phyloP scores from a whole-genome alignment of 1,284 basidiomycete species.

The Puccinia hordei region DNA sequence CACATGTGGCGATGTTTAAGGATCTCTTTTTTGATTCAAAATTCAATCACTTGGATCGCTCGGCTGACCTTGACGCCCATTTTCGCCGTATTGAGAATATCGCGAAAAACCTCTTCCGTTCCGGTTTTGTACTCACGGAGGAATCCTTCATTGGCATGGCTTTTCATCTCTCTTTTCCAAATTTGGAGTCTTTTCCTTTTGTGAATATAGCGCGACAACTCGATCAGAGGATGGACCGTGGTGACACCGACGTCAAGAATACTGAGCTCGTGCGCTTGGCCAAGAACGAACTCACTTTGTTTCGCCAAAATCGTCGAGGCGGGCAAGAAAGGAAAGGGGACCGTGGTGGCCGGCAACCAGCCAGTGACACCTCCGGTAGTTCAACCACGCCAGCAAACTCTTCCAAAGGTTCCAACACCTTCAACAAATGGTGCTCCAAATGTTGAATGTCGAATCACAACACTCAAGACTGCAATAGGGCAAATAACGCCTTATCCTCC shows the following conservation, averaged over 20 bases:
- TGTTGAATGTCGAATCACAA: too few relatives aligned
- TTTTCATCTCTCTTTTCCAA: constrained; percentile 13
- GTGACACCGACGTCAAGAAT: background rate
- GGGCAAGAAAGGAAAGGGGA: background rate
- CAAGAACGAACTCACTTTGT: background rate
- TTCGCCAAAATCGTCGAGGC: background rate
- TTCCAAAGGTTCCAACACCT: too few relatives aligned
- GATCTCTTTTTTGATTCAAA: background rate
- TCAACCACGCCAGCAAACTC: background rate
- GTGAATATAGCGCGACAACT: background rate
- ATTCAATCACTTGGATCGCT: background rate
- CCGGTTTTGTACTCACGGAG: background rate
- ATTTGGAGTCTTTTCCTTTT: background rate
- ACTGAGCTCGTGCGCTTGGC: background rate
- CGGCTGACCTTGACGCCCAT: background rate
- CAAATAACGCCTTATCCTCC: too few relatives aligned
- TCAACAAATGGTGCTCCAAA: too few relatives aligned
- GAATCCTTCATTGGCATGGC: background rate
- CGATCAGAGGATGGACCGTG: background rate
- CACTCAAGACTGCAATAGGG: too few relatives aligned
- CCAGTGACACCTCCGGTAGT: too few relatives aligned
- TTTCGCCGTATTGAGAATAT: background rate
- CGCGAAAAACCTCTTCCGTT: background rate
- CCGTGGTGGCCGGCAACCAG: background rate
- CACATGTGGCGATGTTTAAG: background rate